phyloP scores from a whole-genome alignment of 345 rosid species.

The Anastatica hierochuntica region DNA sequence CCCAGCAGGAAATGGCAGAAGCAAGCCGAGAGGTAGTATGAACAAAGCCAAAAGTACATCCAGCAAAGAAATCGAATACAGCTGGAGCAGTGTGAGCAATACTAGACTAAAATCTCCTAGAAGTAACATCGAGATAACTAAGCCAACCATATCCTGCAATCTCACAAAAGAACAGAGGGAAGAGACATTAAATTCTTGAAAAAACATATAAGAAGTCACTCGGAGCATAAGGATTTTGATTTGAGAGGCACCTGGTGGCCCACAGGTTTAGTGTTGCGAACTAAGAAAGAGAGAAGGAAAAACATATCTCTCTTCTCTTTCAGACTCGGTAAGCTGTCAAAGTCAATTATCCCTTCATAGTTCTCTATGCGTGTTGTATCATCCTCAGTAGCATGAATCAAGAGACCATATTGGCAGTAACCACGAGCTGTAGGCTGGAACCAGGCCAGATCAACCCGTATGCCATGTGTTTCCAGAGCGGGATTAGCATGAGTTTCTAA shows the following conservation, averaged over 20 bases:
- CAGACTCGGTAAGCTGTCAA: conserved; percentile 64
- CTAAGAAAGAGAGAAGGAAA: conserved; percentile 75
- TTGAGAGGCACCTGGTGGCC: conserved; percentile 75
- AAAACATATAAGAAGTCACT: neutral
- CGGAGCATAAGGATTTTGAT: neutral
- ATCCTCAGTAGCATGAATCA: conserved; percentile 51
- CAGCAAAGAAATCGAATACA: conserved; percentile 84
- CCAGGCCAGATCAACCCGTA: conserved; percentile 86
- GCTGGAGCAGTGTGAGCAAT: conserved; percentile 88
- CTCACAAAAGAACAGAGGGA: conserved; percentile 3
- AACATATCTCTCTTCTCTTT: conserved; percentile 83
- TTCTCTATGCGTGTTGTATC: conserved; percentile 41
- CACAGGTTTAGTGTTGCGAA: conserved; percentile 94
- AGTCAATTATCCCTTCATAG: conserved; percentile 52
- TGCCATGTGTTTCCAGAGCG: conserved; percentile 50
- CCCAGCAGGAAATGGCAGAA: conserved; percentile 97
- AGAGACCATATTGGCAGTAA: conserved; percentile 80
- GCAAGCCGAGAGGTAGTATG: conserved; percentile 84
- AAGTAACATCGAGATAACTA: conserved; percentile 92
- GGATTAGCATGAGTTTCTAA: conserved; percentile 93
- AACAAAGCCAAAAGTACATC: conserved; percentile 77
- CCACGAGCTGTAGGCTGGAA: conserved; percentile 75
- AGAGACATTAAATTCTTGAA: neutral
- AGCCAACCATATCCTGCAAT: conserved; percentile 96
- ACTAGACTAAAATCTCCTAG: conserved; percentile 99